Percentiles rank a stretch among this genome's conserved stretches.
phyloP scores from a whole-genome alignment of 257 asterid genomes.

The Capsicum chinense region DNA sequence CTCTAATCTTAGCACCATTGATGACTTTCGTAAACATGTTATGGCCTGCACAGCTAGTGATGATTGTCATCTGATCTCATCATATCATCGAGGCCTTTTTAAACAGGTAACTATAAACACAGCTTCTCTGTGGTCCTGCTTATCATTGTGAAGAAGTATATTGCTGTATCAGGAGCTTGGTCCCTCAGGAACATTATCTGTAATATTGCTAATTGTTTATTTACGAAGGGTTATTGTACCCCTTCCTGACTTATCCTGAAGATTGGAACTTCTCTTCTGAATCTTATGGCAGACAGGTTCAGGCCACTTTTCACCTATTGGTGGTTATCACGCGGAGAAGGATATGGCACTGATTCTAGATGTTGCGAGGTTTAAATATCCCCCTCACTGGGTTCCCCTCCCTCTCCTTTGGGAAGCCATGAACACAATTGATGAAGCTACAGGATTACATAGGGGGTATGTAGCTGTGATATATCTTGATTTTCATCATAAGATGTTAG shows the following conservation, averaged over 20 bases:
- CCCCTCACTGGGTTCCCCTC: conserved; percentile 99
- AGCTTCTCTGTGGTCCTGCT: conserved; percentile 4
- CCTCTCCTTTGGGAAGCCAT: conserved; percentile 97
- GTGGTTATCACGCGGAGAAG: conserved; percentile 91
- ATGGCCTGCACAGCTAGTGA: conserved; percentile 77
- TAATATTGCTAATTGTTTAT: not conserved
- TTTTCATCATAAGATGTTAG: not conserved
- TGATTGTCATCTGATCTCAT: conserved; percentile 85
- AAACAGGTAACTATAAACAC: conserved; percentile 57
- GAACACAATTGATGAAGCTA: conserved; percentile 89
- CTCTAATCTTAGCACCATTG: conserved; percentile 75
- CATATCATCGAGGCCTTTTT: conserved; percentile 83
- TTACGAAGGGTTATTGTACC: conserved; percentile 8
- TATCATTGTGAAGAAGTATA: conserved; percentile 22
- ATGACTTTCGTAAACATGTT: conserved; percentile 87
- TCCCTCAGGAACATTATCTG: not conserved
- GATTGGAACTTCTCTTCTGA: conserved; percentile 36
- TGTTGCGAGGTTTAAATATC: conserved; percentile 98
- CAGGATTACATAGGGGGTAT: conserved; percentile 91
- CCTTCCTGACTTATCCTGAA: conserved; percentile 29
- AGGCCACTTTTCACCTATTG: conserved; percentile 99
- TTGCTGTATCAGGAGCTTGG: not conserved
- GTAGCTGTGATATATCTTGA: conserved; percentile 10
- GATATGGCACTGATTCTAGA: conserved; percentile 99
- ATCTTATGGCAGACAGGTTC: conserved; percentile 79